Percentiles rank a stretch among this genome's conserved stretches.
phyloP scores from a whole-genome alignment of 805 yeast species.

The Barnettozyma populi region DNA sequence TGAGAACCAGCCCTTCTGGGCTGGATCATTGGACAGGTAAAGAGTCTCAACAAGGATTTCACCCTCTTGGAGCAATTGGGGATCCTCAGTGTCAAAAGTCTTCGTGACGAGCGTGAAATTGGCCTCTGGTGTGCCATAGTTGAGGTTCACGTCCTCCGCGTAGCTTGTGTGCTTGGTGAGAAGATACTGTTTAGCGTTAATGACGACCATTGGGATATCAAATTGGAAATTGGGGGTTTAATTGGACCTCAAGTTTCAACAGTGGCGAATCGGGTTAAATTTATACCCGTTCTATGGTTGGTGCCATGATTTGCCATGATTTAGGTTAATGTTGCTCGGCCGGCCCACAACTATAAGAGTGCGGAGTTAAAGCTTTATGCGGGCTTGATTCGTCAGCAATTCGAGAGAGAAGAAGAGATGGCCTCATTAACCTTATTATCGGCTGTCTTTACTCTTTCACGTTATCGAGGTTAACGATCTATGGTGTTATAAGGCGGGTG shows the following conservation, averaged over 20 bases:
- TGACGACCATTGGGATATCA: slow-evolving; percentile 24
- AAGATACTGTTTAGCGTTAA: slow-evolving; percentile 29
- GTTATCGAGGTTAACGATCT: too few relatives aligned
- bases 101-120: slow-evolving; percentile 26
- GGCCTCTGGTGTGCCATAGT: slow-evolving; percentile 20
- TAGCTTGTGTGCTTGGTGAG: slow-evolving; percentile 24
- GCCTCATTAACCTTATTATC: too few relatives aligned
- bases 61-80: slow-evolving; percentile 28
- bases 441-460: too few relatives aligned
- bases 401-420: too few relatives aligned
- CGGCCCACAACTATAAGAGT: too few relatives aligned
- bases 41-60: slow-evolving; percentile 39
- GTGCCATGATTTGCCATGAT: not conserved
- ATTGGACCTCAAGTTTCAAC: too few relatives aligned
- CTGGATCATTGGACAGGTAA: slow-evolving; percentile 56
- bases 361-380: not conserved
- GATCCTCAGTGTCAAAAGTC: slow-evolving; percentile 17
- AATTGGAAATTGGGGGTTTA: not conserved
- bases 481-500: too few relatives aligned
- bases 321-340: not conserved
- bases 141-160: slow-evolving; percentile 23
- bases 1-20: slow-evolving; percentile 53
- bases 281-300: not conserved
- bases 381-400: not conserved
- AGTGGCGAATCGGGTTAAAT: not conserved